Evolutionary conservation across 257 asterid species (phyloP), one percentile per base, ranked within the genome.

Genomic region (Solanum virginianum): DNA sequence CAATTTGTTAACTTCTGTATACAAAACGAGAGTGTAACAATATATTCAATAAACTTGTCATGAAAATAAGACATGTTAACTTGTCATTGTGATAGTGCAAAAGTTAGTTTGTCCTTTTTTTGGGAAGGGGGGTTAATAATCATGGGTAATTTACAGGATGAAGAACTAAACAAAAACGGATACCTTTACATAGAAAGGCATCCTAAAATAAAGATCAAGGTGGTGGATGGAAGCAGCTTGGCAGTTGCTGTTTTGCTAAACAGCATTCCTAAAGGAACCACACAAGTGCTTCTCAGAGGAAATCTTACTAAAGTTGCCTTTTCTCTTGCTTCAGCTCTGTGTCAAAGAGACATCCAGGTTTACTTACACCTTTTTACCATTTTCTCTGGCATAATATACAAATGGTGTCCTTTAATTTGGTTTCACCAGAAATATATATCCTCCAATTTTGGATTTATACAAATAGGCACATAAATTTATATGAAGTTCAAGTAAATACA

Each of bases 221-320:
- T 95, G 88, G 95, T 95, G 4, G 99, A 95, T 75, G 98, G 98
- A 82, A 92, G 95, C 81, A 93, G 99, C 81, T 88, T 95, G 60
- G 94, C 93, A 9, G 97, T 93, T 71, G 97, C 96, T 15, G 75
- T 94, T 75, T 95, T 93, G 75, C 85, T 95, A 22, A 93, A 95
- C 47, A 92, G 92, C 88, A 92, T 95, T 36, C 97, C 98, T 0
- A 90, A 92, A 82, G 97, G 92, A 72, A 91, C 98, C 26, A 85
- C 90, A 26, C 88, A 89, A 72, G 90, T 93, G 36, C 81, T 92
- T 53, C 89, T 94, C 7, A 86, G 92, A 47, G 98, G 98, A 66
- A 86, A 91, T 26, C 84, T 91, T 8, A 75, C 60, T 22, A 75
- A 75, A 49, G 43, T 75, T 75, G 94, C 97, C 60, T 89, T 84